phyloP scores from a whole-genome alignment of 2,329 filamentous ascomycete species.

The Chaetomiaceae sp. region DNA sequence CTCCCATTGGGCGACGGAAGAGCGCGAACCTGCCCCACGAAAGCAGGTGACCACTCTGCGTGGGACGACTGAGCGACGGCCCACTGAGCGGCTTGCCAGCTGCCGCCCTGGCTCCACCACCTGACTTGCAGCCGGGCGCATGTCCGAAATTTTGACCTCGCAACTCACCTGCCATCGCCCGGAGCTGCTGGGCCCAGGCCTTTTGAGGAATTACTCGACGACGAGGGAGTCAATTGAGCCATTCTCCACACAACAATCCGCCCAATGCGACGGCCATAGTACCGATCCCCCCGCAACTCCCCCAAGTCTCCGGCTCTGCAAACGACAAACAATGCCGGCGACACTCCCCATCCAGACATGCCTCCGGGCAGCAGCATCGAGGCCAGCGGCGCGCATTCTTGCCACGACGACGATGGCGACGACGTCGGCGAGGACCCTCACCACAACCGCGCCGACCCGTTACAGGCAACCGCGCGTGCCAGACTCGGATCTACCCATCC shows the following conservation, averaged over 20 bases:
- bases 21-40: constrained; percentile 13
- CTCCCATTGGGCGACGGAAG: not conserved
- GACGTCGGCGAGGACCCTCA: constrained; percentile 29
- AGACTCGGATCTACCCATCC: constrained; percentile 37
- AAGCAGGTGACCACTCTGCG: constrained; percentile 19
- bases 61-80: too few relatives aligned
- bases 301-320: not conserved
- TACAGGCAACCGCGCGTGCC: constrained; percentile 28
- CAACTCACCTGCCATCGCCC: not conserved
- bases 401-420: not conserved
- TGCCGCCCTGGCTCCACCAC: not conserved
- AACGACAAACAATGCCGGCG: constrained; percentile 8
- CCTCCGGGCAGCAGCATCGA: constrained; percentile 18
- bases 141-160: constrained; percentile 24
- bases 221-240: constrained; percentile 5
- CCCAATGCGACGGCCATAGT: constrained; percentile 16
- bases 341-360: constrained; percentile 10
- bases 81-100: constrained; percentile 4
- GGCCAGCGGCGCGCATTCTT: not conserved
- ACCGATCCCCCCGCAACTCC: not conserved
- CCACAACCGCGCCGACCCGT: constrained; percentile 35
- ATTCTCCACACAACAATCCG: not conserved
- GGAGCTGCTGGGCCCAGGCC: not conserved
- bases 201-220: not conserved
- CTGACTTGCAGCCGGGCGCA: too few relatives aligned